A percentile compares a stretch with the other conserved stretches of the same genome.
Conservation (phyloP, 2,329 filamentous ascomycete genomes). For the Exophiala spinifera region DNA sequence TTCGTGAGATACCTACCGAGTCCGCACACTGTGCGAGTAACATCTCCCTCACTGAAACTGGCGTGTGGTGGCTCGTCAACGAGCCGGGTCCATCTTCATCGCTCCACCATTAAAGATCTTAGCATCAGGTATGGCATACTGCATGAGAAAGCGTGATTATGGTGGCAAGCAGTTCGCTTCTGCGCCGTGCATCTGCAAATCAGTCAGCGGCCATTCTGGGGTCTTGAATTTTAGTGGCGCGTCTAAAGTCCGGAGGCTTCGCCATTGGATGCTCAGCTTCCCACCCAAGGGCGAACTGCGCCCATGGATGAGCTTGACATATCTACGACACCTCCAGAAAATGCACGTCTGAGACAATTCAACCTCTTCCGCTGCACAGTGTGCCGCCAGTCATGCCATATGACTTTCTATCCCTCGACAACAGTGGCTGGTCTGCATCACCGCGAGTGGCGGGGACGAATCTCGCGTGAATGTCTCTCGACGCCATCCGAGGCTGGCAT, state of each 20-base stretch:
- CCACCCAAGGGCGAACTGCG: neutral
- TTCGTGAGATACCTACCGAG: too few relatives aligned
- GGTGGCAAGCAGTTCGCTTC: neutral
- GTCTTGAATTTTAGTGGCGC: neutral
- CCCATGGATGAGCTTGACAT: slow-evolving; percentile 2
- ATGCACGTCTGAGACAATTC: slow-evolving; percentile 24
- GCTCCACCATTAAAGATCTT: too few relatives aligned
- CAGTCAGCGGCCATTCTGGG: neutral
- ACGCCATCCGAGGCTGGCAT: slow-evolving; percentile 8
- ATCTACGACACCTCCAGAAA: slow-evolving; percentile 5
- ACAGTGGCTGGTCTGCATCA: neutral
- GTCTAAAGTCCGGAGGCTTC: neutral
- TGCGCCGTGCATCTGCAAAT: neutral
- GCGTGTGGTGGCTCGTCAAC: too few relatives aligned
- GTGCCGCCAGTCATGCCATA: slow-evolving; percentile 13
- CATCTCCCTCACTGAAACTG: too few relatives aligned
- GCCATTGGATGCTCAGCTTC: neutral
- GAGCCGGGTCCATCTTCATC: too few relatives aligned
- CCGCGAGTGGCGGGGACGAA: slow-evolving; percentile 13
- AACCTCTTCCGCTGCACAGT: slow-evolving; percentile 7
- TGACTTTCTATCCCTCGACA: neutral
- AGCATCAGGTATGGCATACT: too few relatives aligned
- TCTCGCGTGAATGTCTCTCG: slow-evolving; percentile 1
- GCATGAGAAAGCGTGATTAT: too few relatives aligned
- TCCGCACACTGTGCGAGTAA: too few relatives aligned